Evolutionary conservation across 768 basidiomycete species (phyloP), one percentile per base, ranked within the genome.

Genomic region (Boletus tylopilopsis): DNA sequence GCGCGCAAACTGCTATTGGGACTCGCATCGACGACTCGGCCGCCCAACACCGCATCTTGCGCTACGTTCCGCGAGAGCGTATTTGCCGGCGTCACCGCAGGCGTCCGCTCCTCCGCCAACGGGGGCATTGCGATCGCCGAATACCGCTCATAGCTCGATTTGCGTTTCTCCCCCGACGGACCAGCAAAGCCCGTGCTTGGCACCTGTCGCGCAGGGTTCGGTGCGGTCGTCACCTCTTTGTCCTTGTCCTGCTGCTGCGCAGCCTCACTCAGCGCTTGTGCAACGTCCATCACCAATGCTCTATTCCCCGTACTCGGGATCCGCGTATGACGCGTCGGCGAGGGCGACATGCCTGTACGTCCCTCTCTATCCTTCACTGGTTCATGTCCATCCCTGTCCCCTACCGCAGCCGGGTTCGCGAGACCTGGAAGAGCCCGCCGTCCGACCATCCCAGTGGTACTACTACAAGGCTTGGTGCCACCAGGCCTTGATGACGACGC

Each of bases 201-300:
- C 12, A 53, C 30, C 33, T 53, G 55, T 54, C 55, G 32, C 39
- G 33, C 18, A 35, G 50, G 42, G 49, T 36, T 21, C 6, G 16
- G 8, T 3, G 27, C 25, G 16, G 9, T 18, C 34, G 16, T 27
- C 2, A 3, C 3, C 22, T 45, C 47, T 7, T 42, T 29, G 12
- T 43, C 30, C 36, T 35, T 42, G 8, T 58, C 47, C 19, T 45
- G 52, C 45, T 50, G 47, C 29, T 60, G 58, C 6, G 61, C 60
- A 6, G 63, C 68, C 49, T 77, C 73, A 29, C 63, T 72, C 46
- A 88, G 62, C 9, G 78, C 76, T 62, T 83, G 84, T 3, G 85
- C 86, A 11, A 90, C 79, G 35, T 90, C 86, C 88, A 90, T 90
- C 21, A 82, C 86, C 13, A 81, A 80, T 18, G 84, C 79, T 51